Conservation (phyloP, 2,329 filamentous ascomycete genomes). For the Eutypella sp. region DNA sequence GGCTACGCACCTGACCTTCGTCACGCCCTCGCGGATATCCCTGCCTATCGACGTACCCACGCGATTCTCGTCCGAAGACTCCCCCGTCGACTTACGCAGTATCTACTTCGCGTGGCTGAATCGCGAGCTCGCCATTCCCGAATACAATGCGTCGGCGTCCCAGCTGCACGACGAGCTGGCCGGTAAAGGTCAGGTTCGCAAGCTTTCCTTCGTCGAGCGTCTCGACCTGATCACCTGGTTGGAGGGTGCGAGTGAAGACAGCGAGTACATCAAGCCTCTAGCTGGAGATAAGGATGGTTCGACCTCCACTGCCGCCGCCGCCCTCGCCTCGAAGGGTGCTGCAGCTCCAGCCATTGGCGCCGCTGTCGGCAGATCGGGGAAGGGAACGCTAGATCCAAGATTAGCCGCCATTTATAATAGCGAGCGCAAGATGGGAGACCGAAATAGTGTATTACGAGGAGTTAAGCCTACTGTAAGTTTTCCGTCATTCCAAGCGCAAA, state of each 20-base stretch:
- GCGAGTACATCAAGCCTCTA: slow-evolving; percentile 85
- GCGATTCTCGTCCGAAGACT: slow-evolving; percentile 76
- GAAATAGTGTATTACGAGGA: slow-evolving; percentile 81
- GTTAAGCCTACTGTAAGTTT: slow-evolving; percentile 76
- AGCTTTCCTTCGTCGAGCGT: slow-evolving; percentile 85
- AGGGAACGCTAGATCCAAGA: slow-evolving; percentile 71
- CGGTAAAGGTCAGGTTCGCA: slow-evolving; percentile 68
- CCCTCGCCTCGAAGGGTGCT: slow-evolving; percentile 34
- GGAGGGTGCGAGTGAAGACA: slow-evolving; percentile 82
- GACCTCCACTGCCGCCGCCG: slow-evolving; percentile 35
- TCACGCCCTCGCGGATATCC: slow-evolving; percentile 51
- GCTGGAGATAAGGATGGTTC: slow-evolving; percentile 58
- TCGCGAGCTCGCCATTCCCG: slow-evolving; percentile 81
- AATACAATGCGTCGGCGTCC: slow-evolving; percentile 83
- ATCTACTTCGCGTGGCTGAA: slow-evolving; percentile 97
- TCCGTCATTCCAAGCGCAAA: background rate
- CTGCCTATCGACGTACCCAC: slow-evolving; percentile 70
- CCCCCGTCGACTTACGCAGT: slow-evolving; percentile 79
- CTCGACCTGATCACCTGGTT: slow-evolving; percentile 91
- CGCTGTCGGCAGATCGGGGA: slow-evolving; percentile 48
- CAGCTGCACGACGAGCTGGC: slow-evolving; percentile 74
- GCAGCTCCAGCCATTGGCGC: slow-evolving; percentile 36
- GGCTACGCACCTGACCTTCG: slow-evolving; percentile 77
- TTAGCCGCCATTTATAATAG: slow-evolving; percentile 85
- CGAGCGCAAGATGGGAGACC: slow-evolving; percentile 86